Percentiles rank a stretch among this genome's conserved stretches.
phyloP scores from a whole-genome alignment of 2,329 filamentous ascomycete genomes.

The Trichoderma polysporum region DNA sequence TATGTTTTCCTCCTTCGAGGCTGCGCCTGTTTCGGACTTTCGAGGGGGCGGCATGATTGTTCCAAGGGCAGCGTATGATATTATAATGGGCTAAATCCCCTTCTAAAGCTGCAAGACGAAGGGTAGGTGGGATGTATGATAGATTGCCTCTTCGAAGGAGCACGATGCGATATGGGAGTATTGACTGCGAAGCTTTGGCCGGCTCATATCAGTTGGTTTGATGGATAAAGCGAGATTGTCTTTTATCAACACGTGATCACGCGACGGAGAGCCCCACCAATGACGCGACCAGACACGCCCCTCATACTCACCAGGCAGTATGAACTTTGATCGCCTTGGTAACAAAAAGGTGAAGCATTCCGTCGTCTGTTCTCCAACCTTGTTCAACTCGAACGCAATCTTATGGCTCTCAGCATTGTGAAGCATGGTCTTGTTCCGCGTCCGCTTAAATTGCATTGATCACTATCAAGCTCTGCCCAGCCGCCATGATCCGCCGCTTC shows the following conservation, averaged over 20 bases:
- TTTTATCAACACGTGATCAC: slow-evolving; percentile 33
- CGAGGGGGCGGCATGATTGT: slow-evolving; percentile 31
- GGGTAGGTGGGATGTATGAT: not conserved
- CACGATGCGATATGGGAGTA: not conserved
- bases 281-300: slow-evolving; percentile 17
- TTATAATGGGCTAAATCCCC: not conserved
- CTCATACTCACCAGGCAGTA: not conserved
- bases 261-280: slow-evolving; percentile 22
- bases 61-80: not conserved
- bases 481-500: slow-evolving; percentile 75
- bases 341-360: not conserved
- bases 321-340: not conserved
- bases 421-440: slow-evolving; percentile 69
- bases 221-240: not conserved
- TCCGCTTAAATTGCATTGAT: slow-evolving; percentile 94
- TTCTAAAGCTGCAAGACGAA: not conserved
- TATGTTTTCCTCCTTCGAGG: slow-evolving; percentile 87
- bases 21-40: slow-evolving; percentile 39
- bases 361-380: not conserved
- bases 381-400: not conserved
- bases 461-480: slow-evolving; percentile 83
- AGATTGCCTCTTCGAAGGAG: not conserved
- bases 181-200: not conserved
- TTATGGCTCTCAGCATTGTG: slow-evolving; percentile 24
- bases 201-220: not conserved